Conservation (phyloP, 2,329 filamentous ascomycete genomes). For the Phyllosticta capitalensis region DNA sequence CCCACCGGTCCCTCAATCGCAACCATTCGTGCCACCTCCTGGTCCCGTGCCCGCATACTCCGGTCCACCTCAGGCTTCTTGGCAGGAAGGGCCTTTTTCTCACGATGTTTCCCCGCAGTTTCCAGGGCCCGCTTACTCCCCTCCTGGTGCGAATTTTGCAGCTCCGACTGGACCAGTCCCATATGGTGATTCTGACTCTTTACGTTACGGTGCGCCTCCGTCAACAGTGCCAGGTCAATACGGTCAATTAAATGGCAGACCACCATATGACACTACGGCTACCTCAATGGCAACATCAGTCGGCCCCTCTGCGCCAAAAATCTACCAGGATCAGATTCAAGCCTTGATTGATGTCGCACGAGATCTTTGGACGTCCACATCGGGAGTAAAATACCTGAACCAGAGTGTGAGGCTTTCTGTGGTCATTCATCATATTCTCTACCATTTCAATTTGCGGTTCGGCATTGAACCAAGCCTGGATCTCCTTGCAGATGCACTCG, state of each 20-base stretch:
- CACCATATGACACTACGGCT: constrained; percentile 1
- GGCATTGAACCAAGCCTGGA: constrained; percentile 47
- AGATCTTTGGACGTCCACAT: constrained; percentile 54
- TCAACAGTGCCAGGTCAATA: background rate
- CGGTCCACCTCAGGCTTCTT: constrained; percentile 2
- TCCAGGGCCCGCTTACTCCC: background rate
- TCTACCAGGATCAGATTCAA: constrained; percentile 32
- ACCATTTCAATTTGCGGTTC: constrained; percentile 50
- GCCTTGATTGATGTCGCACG: constrained; percentile 41
- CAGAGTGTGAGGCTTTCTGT: constrained; percentile 53
- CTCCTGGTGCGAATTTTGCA: background rate
- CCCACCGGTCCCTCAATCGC: background rate
- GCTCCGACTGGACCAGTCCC: constrained; percentile 13
- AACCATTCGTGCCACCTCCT: background rate
- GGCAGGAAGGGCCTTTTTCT: constrained; percentile 1
- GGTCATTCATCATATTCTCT: constrained; percentile 53
- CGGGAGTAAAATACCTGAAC: constrained; percentile 51
- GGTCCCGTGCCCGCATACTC: background rate
- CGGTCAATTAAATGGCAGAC: constrained; percentile 1
- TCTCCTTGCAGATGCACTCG: constrained; percentile 41
- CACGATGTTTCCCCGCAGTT: constrained; percentile 2
- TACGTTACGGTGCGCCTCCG: constrained; percentile 13
- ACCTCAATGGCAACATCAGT: background rate
- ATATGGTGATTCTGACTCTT: background rate
- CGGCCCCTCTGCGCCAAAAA: constrained; percentile 14